phyloP scores from a whole-genome alignment of 306 rosid species.

The Begonia masoniana region DNA sequence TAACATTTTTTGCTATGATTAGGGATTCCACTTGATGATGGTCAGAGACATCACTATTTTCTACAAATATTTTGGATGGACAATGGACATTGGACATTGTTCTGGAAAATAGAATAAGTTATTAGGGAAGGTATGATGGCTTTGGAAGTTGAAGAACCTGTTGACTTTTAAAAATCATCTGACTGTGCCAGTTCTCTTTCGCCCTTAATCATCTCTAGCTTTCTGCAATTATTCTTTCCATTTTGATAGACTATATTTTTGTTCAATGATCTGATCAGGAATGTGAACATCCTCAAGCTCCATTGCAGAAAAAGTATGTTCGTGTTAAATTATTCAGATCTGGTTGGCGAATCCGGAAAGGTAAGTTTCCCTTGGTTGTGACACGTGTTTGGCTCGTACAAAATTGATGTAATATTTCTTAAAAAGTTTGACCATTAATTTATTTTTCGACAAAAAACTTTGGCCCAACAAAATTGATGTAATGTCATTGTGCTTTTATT shows the following conservation, averaged over 20 bases:
- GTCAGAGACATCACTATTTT: no score
- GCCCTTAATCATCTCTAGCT: not conserved
- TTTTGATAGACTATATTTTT: not conserved
- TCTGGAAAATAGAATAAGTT: no score
- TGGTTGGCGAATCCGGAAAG: conserved; percentile 87
- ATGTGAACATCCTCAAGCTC: conserved; percentile 74
- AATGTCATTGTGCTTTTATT: not conserved
- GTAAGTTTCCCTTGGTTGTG: conserved; percentile 15
- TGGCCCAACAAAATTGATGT: not conserved
- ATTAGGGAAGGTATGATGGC: no score
- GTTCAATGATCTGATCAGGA: conserved; percentile 36
- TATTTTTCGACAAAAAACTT: no score
- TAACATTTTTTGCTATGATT: no score
- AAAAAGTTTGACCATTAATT: no score
- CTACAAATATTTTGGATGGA: no score
- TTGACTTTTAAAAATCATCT: not conserved
- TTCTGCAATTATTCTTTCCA: not conserved
- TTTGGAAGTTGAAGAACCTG: no score
- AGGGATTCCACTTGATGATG: no score
- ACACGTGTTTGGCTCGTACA: no score
- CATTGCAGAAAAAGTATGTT: conserved; percentile 56
- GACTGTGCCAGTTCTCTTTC: not conserved
- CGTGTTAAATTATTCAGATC: conserved; percentile 75
- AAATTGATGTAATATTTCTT: no score
- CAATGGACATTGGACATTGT: no score